phyloP scores from a whole-genome alignment of 495 filamentous ascomycete species.

The Hypoxylon trugodes region DNA sequence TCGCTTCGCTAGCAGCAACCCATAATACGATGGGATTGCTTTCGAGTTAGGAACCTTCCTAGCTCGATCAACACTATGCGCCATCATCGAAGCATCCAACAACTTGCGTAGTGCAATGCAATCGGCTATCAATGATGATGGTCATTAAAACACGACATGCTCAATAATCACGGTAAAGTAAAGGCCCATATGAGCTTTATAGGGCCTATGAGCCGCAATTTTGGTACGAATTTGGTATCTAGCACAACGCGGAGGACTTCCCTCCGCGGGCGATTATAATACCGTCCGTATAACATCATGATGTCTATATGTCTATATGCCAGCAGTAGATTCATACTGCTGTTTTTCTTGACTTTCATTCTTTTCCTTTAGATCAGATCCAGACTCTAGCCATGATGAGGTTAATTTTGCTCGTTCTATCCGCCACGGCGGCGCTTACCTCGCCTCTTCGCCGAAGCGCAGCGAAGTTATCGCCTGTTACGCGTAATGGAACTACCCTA shows the following conservation, averaged over 20 bases:
- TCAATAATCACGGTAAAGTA: conserved; percentile 2
- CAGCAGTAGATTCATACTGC: neutral
- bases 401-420: conserved; percentile 21
- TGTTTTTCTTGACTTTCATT: neutral
- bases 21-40: too few species aligned
- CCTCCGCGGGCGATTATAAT: conserved; percentile 39
- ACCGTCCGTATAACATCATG: conserved; percentile 12
- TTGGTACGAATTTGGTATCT: conserved; percentile 9
- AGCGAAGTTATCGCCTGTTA: conserved; percentile 43
- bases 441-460: conserved; percentile 16
- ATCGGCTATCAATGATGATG: neutral
- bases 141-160: neutral
- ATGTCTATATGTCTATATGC: conserved; percentile 3
- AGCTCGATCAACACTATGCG: too few species aligned
- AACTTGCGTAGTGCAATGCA: too few species aligned
- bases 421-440: conserved; percentile 3
- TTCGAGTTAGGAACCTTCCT: too few species aligned
- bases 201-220: conserved; percentile 12
- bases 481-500: conserved; percentile 53
- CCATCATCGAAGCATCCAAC: neutral
- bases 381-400: conserved; percentile 10
- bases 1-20: too few species aligned
- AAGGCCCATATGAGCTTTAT: neutral
- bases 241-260: conserved; percentile 26
- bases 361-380: neutral